Evolutionary conservation across 164 flowering plant genomes (phyloP).

Genomic region (Aristolochia fimbriata): DNA sequence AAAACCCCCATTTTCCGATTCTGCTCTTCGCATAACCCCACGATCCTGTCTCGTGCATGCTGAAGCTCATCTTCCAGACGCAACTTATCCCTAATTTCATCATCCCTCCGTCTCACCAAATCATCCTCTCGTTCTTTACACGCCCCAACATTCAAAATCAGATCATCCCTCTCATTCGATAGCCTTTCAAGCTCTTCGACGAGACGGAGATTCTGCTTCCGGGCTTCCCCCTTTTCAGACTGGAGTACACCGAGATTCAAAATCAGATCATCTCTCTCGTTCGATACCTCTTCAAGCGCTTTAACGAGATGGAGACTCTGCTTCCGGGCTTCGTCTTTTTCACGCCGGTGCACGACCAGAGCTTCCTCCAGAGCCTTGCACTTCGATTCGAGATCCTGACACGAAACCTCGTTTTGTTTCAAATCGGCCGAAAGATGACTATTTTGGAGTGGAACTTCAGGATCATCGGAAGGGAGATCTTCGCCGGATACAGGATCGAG

Average conservation of each 20-base stretch:
- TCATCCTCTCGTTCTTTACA: background rate
- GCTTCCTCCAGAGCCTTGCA: slow-evolving; percentile 13
- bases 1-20: slow-evolving; percentile 12
- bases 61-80: background rate
- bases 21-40: slow-evolving; percentile 17
- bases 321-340: slow-evolving; percentile 19
- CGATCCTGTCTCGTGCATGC: background rate
- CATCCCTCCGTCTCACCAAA: background rate
- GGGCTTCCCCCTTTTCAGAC: slow-evolving; percentile 18
- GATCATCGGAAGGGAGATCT: slow-evolving; percentile 5
- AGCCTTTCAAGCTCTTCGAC: background rate
- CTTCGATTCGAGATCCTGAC: slow-evolving; percentile 14
- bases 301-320: background rate
- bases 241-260: too few relatives aligned
- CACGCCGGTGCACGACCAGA: slow-evolving; percentile 5
- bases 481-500: slow-evolving; percentile 5
- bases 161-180: background rate
- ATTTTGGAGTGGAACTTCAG: slow-evolving; percentile 10
- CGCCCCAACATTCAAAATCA: background rate
- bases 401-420: slow-evolving; percentile 18
- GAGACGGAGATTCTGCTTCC: background rate
- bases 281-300: background rate
- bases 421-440: slow-evolving; percentile 18
- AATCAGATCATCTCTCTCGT: background rate
- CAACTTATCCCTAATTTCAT: background rate